A percentile compares a stretch with the other conserved stretches of the same genome.
phyloP scores from a whole-genome alignment of 306 rosid genomes.

The Trifolium pratense region DNA sequence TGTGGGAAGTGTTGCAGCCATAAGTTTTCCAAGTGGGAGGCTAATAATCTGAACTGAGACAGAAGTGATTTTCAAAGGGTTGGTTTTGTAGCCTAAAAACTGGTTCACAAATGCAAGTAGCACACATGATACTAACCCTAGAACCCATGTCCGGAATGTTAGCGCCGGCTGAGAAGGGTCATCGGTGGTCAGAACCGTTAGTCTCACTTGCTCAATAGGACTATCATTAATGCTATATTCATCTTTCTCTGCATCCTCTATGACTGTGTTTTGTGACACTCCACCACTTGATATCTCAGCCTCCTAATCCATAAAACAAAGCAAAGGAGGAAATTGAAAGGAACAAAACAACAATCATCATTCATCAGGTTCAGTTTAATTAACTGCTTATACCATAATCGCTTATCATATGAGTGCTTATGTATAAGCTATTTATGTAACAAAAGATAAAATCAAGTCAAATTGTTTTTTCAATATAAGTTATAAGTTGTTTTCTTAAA shows the following conservation, averaged over 20 bases:
- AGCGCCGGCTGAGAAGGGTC: conserved; percentile 68
- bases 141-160: conserved; percentile 85
- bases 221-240: conserved; percentile 42
- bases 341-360: background rate
- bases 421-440: background rate
- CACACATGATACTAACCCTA: conserved; percentile 66
- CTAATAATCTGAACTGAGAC: conserved; percentile 74
- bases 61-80: conserved; percentile 60
- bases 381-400: too few species aligned
- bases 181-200: conserved; percentile 71
- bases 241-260: conserved; percentile 4
- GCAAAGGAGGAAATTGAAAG: background rate
- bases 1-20: conserved; percentile 78
- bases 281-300: conserved; percentile 73
- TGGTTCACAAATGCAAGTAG: conserved; percentile 77
- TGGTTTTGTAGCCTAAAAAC: conserved; percentile 69
- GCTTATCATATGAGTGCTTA: too few species aligned
- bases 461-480: background rate
- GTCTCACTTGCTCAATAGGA: conserved; percentile 80
- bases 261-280: conserved; percentile 34
- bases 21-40: conserved; percentile 76
- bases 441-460: background rate
- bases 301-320: conserved; percentile 51
- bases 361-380: background rate
- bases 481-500: background rate